phyloP scores from a whole-genome alignment of 1,139 yeast genomes.

The Candida frijolesensis region DNA sequence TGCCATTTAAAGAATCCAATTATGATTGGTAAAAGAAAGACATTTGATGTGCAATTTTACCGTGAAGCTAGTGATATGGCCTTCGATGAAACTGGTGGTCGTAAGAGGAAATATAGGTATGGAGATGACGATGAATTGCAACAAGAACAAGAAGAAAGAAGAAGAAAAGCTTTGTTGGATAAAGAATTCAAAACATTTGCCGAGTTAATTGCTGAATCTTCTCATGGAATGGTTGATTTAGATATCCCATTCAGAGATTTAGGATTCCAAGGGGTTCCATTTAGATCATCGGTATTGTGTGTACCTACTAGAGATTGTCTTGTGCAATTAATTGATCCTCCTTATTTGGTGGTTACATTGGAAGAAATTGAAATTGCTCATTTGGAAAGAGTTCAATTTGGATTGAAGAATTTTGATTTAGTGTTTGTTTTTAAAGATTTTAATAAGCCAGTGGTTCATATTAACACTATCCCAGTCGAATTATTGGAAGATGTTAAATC shows the following conservation, averaged over 20 bases:
- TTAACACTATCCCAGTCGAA: conserved; percentile 93
- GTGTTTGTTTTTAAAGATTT: conserved; percentile 95
- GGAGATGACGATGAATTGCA: conserved; percentile 99
- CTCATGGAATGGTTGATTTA: conserved; percentile 78
- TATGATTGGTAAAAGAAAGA: conserved; percentile 94
- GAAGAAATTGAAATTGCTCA: conserved; percentile 95
- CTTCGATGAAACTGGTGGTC: conserved; percentile 95
- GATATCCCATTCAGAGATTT: conserved; percentile 95
- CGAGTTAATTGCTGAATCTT: conserved; percentile 86
- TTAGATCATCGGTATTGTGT: conserved; percentile 89
- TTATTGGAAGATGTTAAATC: conserved; percentile 89
- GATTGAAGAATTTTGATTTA: conserved; percentile 92
- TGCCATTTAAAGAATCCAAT: conserved; percentile 91
- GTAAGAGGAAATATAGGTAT: conserved; percentile 85
- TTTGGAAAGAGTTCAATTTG: conserved; percentile 96
- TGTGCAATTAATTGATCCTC: conserved; percentile 92
- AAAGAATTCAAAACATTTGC: conserved; percentile 90
- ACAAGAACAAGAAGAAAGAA: conserved; percentile 97
- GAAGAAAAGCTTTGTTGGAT: conserved; percentile 86
- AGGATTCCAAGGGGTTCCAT: conserved; percentile 98
- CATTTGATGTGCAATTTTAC: conserved; percentile 93
- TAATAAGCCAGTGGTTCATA: conserved; percentile 81
- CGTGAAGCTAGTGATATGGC: conserved; percentile 97
- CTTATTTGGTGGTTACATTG: conserved; percentile 86
- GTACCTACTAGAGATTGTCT: conserved; percentile 98